Evolutionary conservation across 495 filamentous ascomycete genomes (phyloP).

Genomic region (Tetracladium setigerum): DNA sequence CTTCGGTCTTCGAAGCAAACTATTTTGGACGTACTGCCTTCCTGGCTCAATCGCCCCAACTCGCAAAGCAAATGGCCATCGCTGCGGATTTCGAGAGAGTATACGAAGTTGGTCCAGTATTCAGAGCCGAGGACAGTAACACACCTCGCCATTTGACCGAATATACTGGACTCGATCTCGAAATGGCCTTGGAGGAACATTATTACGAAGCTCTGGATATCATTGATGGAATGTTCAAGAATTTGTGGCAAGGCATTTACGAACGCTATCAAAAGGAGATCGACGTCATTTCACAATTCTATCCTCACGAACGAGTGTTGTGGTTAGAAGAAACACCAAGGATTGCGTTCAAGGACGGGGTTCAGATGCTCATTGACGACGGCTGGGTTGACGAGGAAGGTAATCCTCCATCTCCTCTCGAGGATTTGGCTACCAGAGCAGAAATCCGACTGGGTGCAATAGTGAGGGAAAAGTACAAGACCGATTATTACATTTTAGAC

Average conservation of each 20-base stretch:
- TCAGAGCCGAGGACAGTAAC: slow-evolving; percentile 94
- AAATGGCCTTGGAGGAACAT: slow-evolving; percentile 83
- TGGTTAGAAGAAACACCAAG: slow-evolving; percentile 79
- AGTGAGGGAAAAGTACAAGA: slow-evolving; percentile 76
- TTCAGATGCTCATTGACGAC: slow-evolving; percentile 72
- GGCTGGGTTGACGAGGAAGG: slow-evolving; percentile 74
- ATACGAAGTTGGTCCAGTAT: slow-evolving; percentile 92
- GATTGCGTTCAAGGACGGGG: slow-evolving; percentile 72
- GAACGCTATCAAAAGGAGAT: slow-evolving; percentile 60
- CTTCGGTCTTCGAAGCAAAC: slow-evolving; percentile 87
- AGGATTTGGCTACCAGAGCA: slow-evolving; percentile 77
- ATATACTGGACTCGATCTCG: slow-evolving; percentile 90
- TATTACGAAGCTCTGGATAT: slow-evolving; percentile 85
- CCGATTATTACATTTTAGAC: slow-evolving; percentile 92
- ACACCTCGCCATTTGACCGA: slow-evolving; percentile 95
- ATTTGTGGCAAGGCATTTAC: slow-evolving; percentile 76
- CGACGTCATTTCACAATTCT: slow-evolving; percentile 52
- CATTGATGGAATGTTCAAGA: slow-evolving; percentile 79
- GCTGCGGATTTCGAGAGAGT: slow-evolving; percentile 87
- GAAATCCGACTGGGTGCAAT: slow-evolving; percentile 81
- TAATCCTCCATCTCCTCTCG: slow-evolving; percentile 54
- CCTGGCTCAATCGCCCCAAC: slow-evolving; percentile 86
- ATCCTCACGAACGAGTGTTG: slow-evolving; percentile 50
- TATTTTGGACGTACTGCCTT: slow-evolving; percentile 89
- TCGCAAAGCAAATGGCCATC: slow-evolving; percentile 93